Evolutionary conservation across 495 filamentous ascomycete genomes (phyloP).

Genomic region (Elasticomyces elasticus): DNA sequence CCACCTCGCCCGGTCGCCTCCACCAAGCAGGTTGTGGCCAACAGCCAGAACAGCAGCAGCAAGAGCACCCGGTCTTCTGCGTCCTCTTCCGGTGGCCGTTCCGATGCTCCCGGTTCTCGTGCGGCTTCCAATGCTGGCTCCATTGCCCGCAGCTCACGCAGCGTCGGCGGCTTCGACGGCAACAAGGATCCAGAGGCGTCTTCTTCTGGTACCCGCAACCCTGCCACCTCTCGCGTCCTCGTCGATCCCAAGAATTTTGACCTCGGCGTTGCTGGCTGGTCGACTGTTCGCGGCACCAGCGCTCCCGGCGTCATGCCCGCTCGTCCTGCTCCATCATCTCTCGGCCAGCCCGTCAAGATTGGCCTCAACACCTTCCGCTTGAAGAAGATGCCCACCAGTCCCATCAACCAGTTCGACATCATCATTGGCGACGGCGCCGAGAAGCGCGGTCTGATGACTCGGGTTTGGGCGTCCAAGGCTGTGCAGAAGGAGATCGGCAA

Average conservation of each 20-base stretch:
- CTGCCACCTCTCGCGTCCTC: slow-evolving; percentile 11
- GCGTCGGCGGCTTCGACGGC: slow-evolving; percentile 24
- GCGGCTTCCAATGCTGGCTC: background rate
- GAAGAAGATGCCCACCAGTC: slow-evolving; percentile 37
- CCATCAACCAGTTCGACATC: slow-evolving; percentile 79
- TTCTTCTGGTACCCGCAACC: background rate
- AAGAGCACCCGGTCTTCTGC: background rate
- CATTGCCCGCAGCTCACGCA: background rate
- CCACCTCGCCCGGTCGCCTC: no score
- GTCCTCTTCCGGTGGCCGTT: background rate
- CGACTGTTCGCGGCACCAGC: slow-evolving; percentile 20
- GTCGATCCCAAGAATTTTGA: slow-evolving; percentile 23
- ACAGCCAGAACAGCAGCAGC: background rate
- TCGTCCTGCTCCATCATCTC: slow-evolving; percentile 11
- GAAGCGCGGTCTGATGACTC: slow-evolving; percentile 54
- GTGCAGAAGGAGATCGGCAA: slow-evolving; percentile 45
- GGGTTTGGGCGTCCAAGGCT: slow-evolving; percentile 57
- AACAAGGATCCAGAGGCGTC: slow-evolving; percentile 17
- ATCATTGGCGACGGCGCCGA: slow-evolving; percentile 51
- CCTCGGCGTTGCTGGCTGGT: slow-evolving; percentile 27
- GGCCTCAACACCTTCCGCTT: slow-evolving; percentile 62
- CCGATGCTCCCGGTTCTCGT: background rate
- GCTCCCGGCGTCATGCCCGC: background rate
- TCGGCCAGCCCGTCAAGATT: slow-evolving; percentile 49
- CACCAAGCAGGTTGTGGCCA: background rate